Base-by-base conservation (phyloP, 495 filamentous ascomycete genomes). In the Talaromyces adpressus region DNA sequence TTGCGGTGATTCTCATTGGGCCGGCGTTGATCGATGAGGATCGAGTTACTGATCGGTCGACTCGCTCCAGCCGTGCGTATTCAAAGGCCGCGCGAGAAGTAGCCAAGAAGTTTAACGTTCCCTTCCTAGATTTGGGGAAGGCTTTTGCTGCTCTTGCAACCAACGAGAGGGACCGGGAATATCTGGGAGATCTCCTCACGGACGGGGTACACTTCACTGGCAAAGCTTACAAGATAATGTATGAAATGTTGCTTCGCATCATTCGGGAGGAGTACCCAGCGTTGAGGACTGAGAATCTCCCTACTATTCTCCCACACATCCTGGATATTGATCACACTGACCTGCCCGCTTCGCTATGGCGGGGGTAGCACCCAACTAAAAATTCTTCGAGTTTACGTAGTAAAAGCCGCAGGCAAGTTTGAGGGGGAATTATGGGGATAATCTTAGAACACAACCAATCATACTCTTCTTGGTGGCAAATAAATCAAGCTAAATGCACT, bases 1-100 rank as follows among this genome's bases (percentile, higher is more conserved):
- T 91, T 16, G 83, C 82, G 56, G 85, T 93, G 61, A 80, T 94
- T 51, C 73, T 96, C 16, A 79, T 95, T 53, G 91, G 86, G 0
- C 90, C 92, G 25, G 86, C 91, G 2, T 91, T 92, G 2, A 70
- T 96, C 39, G 88, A 94, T 67, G 88, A 96, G 75, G 87, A 92
- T 67, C 82, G 82, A 63, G 70, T 81, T 22, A 77, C 81, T 61
- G 69, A 77, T 30, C 29, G 29, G 29, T 30, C 29, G 29, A 30
- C 29, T 30, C 29, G 29, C 29, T 30, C 29, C 5, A 30, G 7
- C 29, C 29, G 29, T 30, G 29, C 3, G 29, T 30, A 30, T 30
- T 30, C 29, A 6, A 6, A 30, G 29, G 29, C 29, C 6, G 29
- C 29, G 6, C 29, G 29, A 30, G 29, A 30, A 6, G 29, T 30